phyloP scores from a whole-genome alignment of 177 flowering plant genomes.

The Tripterygium wilfordii region DNA sequence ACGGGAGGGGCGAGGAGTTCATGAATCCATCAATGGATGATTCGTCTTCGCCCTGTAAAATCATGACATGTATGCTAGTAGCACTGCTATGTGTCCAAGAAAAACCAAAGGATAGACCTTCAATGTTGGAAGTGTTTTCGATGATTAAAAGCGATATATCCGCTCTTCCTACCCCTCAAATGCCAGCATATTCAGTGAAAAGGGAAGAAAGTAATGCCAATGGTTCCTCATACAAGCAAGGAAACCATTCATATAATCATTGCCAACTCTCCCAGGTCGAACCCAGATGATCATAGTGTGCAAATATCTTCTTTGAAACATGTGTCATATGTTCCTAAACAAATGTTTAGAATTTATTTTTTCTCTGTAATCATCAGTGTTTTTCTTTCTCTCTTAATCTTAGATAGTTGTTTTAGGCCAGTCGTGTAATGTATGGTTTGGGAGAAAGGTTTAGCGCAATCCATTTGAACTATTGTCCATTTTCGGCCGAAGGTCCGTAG shows the following conservation, averaged over 20 bases:
- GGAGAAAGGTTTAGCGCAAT: no score
- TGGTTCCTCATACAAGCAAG: background rate
- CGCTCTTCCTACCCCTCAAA: constrained; percentile 5
- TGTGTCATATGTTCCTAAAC: no score
- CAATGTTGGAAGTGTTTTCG: constrained; percentile 17
- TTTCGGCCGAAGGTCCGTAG: no score
- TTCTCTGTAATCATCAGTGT: no score
- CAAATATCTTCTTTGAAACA: no score
- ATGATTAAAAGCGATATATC: constrained; percentile 18
- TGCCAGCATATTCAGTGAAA: constrained; percentile 17
- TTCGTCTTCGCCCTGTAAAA: constrained; percentile 17
- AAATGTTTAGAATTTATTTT: no score
- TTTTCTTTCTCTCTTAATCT: no score
- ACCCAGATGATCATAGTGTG: no score
- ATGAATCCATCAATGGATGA: constrained; percentile 20
- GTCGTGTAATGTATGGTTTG: no score
- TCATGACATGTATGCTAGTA: constrained; percentile 21
- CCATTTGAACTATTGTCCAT: no score
- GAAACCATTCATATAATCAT: constrained; percentile 4
- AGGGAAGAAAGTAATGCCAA: background rate
- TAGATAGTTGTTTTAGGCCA: no score
- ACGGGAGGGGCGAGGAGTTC: constrained; percentile 13
- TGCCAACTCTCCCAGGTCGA: constrained; percentile 1
- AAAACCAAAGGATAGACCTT: constrained; percentile 17
- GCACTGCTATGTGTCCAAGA: constrained; percentile 31